Conservation (phyloP, 176 grass and related monocot genomes). For the Paspalum vaginatum region DNA sequence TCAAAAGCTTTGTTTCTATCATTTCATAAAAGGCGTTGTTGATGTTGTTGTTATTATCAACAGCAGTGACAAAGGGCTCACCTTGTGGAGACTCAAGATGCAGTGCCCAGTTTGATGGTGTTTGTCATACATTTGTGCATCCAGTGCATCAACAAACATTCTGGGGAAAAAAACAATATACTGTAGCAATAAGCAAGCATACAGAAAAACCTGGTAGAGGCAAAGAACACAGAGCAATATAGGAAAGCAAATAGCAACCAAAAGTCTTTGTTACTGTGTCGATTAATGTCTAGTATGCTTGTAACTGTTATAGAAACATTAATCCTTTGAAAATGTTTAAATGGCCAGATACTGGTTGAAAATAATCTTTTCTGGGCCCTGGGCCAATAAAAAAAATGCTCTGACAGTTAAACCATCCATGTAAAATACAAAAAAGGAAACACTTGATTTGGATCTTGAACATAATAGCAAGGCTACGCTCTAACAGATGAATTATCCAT, state of each 20-base stretch:
- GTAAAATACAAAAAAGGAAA: neutral
- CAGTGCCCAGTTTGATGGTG: slow-evolving; percentile 77
- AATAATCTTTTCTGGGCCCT: neutral
- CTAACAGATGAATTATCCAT: neutral
- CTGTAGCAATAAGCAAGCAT: slow-evolving; percentile 30
- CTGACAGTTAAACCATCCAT: neutral
- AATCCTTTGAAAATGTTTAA: slow-evolving; percentile 11
- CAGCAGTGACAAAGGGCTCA: slow-evolving; percentile 38
- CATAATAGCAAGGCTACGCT: slow-evolving; percentile 5
- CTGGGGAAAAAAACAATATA: slow-evolving; percentile 58
- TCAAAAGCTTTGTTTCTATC: no score
- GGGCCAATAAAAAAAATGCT: slow-evolving; percentile 18
- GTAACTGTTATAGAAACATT: neutral
- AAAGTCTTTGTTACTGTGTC: neutral
- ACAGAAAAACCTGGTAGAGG: neutral
- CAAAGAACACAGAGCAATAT: neutral
- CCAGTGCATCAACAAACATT: slow-evolving; percentile 92
- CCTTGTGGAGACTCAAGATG: slow-evolving; percentile 74
- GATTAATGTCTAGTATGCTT: slow-evolving; percentile 1
- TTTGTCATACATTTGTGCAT: slow-evolving; percentile 79
- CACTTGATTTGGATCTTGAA: neutral
- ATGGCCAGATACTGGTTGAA: neutral
- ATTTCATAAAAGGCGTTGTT: no score
- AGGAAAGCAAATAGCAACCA: neutral
- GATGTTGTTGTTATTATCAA: no score